Evolutionary conservation across 805 yeast species (phyloP).

Genomic region (Yarrowia deformans): DNA sequence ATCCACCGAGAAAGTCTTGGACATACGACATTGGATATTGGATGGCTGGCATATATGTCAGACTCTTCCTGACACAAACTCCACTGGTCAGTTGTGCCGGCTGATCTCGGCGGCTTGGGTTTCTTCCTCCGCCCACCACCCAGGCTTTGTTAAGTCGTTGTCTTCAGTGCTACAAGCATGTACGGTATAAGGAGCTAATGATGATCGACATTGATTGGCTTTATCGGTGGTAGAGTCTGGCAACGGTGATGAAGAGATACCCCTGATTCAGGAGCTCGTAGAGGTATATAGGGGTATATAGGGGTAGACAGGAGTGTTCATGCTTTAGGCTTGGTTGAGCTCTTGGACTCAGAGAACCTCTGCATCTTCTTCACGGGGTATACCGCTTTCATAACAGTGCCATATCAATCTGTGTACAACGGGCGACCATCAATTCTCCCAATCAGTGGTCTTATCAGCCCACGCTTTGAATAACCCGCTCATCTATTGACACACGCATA

Average conservation of each 20-base stretch:
- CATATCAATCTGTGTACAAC: background rate
- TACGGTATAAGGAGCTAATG: background rate
- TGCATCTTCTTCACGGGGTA: too few relatives aligned
- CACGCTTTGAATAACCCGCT: background rate
- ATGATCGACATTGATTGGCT: constrained; percentile 10
- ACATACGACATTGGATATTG: background rate
- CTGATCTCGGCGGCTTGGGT: background rate
- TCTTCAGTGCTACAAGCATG: too few relatives aligned
- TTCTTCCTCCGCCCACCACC: background rate
- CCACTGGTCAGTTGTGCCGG: background rate
- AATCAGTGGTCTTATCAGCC: constrained; percentile 25
- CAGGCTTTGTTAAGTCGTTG: constrained; percentile 6
- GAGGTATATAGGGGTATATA: background rate
- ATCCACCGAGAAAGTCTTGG: too few relatives aligned
- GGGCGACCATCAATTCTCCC: background rate
- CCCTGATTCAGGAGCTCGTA: constrained; percentile 8
- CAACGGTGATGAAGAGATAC: background rate
- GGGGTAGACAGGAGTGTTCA: background rate
- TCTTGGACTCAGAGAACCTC: too few relatives aligned
- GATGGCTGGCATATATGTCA: background rate
- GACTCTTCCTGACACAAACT: background rate
- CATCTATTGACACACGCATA: too few relatives aligned
- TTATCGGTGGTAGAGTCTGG: background rate
- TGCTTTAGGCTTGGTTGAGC: too few relatives aligned
- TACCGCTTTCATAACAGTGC: too few relatives aligned